Base-by-base conservation (phyloP, 345 rosid species). In the Cardiospermum halicacabum region DNA sequence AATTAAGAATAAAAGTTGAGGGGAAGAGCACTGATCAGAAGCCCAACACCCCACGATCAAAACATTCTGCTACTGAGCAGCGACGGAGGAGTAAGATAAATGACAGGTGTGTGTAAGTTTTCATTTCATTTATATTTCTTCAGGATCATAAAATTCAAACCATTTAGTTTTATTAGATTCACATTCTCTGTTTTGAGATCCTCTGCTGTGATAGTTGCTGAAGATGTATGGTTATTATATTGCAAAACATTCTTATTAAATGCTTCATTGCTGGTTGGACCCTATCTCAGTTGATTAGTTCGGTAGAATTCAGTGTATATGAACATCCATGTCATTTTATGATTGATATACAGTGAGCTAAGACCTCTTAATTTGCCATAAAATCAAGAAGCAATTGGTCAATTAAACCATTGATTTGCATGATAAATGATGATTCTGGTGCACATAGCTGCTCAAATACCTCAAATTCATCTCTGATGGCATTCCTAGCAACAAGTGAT, bases 31-130 rank as follows among this genome's bases (percentile, higher is more conserved):
- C 78, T 42, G 97, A 91, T n/a, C 93, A 84, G 81, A 89, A 84
- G 75, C 81, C 84, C 13, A 84, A 79, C 81, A 91, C 97, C 4
- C 96, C 96, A 2, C 82, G 96, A 62, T 95, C 99, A 58, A 95
- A 95, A 77, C 99, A 95, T 79, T 95, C 99, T 45, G 94, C 99
- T 5, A 95, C 99, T 0, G 98, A 95, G 78, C 98, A 95, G 77
- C 87, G 98, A 25, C 71, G 99, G 65, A 85, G 99, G 74, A 91
- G 99, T 81, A 95, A 95, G 79, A 95, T 95, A 69, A 95, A 89
- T 70, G 96, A 95, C 76, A 83, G 98, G 97, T 78, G 69, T 78
- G 80, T 60, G 9, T 58, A 8, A 58, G 0, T 55, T 37, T 32
- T 62, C 47, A 6, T 47, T 30, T n/a, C n/a, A n/a, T n/a, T n/a